Base-by-base conservation (phyloP, 352 stramenopile genomes). In the Pythium phragmiticola region DNA sequence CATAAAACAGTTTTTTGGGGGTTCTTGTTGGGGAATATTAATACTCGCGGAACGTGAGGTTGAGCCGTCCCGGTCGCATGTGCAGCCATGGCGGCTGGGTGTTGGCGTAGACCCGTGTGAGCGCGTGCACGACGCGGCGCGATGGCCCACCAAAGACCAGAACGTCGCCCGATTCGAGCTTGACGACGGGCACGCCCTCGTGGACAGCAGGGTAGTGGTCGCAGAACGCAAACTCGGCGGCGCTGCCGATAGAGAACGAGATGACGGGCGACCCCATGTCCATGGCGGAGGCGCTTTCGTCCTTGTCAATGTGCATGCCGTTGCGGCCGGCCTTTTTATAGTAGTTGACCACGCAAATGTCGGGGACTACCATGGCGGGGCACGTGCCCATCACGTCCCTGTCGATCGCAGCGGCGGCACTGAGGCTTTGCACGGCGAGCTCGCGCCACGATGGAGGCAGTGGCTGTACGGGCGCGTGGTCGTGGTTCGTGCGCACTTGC, bases 281-380 rank as follows among this genome's bases (percentile, higher is more conserved):
- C 68, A 90, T 82, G 21, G 82, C 80, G 49, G 78, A 72, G 2
- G 65, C 65, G 47, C 78, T 87, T 57, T 90, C 82, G 63, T 89
- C 77, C 66, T 89, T 88, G 72, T 90, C 82, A 23, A 88, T 71
- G 63, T 90, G 82, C 76, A 90, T 82, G 58, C 79, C 82, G 43
- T 88, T 91, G 63, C 79, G 72, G 0, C 82, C 82, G 19, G 78
- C 78, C 60, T 87, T 87, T 63, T 88, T 88, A 70, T 89, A 89
- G 49, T 87, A 91, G 60, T 89, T 89, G 52, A 89, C 80, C 19
- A 89, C 78, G 47, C 78, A 89, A 50, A 91, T 81, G 36, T 91
- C 80, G 0, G 80, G 82, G 19, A 30, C 26, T 30, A 33, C 64
- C 68, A 91, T 79, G 12, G 45, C 37, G 7, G 33, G 11, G 65